Evolutionary conservation across 2,329 filamentous ascomycete genomes (phyloP), one percentile per base, ranked within the genome.

Genomic region (Fusarium anthophilum): DNA sequence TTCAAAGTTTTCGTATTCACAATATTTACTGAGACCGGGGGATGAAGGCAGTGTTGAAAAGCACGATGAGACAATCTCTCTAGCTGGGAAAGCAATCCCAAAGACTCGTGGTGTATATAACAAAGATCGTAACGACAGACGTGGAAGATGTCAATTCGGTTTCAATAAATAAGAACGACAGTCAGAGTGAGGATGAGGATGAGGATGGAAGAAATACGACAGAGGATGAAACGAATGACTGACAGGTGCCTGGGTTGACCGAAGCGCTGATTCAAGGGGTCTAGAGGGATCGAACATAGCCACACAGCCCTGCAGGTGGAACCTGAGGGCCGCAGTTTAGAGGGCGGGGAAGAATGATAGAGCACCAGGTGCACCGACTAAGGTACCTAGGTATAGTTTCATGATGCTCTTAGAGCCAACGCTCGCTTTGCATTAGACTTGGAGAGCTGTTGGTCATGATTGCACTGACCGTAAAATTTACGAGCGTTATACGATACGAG

Each of bases 281-380:
- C 62, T 17, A 24, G 50, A 68, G 63, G 53, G 53, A 55, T 45
- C 37, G 13, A 66, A 59, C 64, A 78, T 72, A 78, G 76, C 76
- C 76, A 67, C 63, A 77, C 75, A 78, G 76, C 76, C 76, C 76
- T 78, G 76, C 58, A 67, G 64, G 76, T 76, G 71, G 76, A 67
- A 60, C 63, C 61, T 63, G 39, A 55, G 61, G 68, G 62, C 48
- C 57, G 64, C 73, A 63, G 58, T 67, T 69, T 69, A 65, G 56
- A 68, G 67, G 65, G 69, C 63, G 63, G 73, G 68, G 72, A 72
- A 48, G 43, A 39, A 28, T 47, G 47, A 58, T 51, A 35, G 50
- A 44, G 48, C 44, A 28, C 50, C 55, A 64, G 66, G 69, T 41
- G 24, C 50, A 63, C 35, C 55, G 61, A 47, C 63, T 64, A 32